phyloP scores from a whole-genome alignment of 2,329 filamentous ascomycete species.

The Aspergillus sp. region DNA sequence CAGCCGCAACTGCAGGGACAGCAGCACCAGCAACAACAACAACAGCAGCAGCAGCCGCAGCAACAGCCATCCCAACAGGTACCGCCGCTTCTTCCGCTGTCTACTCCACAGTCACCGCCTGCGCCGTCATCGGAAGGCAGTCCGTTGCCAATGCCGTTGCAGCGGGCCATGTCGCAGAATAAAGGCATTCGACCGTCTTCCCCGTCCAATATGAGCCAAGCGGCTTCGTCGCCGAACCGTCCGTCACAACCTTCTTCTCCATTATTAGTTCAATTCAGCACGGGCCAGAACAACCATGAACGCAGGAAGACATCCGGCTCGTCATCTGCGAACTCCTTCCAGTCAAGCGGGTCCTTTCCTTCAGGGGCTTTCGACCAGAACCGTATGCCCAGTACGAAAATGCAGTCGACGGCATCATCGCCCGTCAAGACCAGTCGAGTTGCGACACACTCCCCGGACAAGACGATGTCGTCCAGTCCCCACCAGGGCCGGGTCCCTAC shows the following conservation, averaged over 20 bases:
- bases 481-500: slow-evolving; percentile 58
- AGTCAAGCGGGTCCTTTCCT: slow-evolving; percentile 61
- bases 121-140: slow-evolving; percentile 72
- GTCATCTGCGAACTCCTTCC: slow-evolving; percentile 73
- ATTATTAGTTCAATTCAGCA: slow-evolving; percentile 91
- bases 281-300: slow-evolving; percentile 64
- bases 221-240: slow-evolving; percentile 79
- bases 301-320: slow-evolving; percentile 88
- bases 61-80: background rate
- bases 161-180: slow-evolving; percentile 73
- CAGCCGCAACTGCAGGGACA: slow-evolving; percentile 1
- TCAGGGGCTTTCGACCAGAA: slow-evolving; percentile 65
- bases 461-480: slow-evolving; percentile 48
- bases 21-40: slow-evolving; percentile 1
- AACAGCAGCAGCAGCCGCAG: slow-evolving; percentile 3
- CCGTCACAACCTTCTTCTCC: slow-evolving; percentile 79
- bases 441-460: slow-evolving; percentile 49
- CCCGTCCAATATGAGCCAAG: slow-evolving; percentile 69
- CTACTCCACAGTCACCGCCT: slow-evolving; percentile 43
- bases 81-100: slow-evolving; percentile 3
- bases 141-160: slow-evolving; percentile 70
- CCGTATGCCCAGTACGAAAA: slow-evolving; percentile 48
- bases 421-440: slow-evolving; percentile 41
- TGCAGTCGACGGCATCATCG: slow-evolving; percentile 47
- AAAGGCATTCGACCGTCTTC: slow-evolving; percentile 76